Evolutionary conservation across 306 rosid species (phyloP), one percentile per base, ranked within the genome.

Genomic region (Myrica gale): DNA sequence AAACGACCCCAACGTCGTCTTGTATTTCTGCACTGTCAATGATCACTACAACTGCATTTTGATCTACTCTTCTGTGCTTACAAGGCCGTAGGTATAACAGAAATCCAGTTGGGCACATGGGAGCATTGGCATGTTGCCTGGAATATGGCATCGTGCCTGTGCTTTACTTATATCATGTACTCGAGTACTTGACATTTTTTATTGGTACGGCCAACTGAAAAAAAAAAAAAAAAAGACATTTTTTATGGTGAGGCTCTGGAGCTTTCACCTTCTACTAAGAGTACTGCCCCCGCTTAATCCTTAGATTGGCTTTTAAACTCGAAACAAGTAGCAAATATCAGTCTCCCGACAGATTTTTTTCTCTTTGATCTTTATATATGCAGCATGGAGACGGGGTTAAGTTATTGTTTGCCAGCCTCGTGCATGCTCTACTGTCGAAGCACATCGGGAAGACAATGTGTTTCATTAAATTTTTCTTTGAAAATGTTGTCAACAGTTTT

Each of bases 61-160:
- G 32, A 26, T 9, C 51, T 12, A 15, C 12, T 62, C 12, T 23
- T 17, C 32, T 46, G 5, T 46, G 48, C 60, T 65, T 75, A 19
- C 21, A 13, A 19, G 52, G 42, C 61, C 62, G 71, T 19, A 46
- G n/a, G 51, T 7, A 13, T 60, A 17, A 37, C 50, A 32, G 50
- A 45, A 32, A 53, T 21, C 10, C 5, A 58, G 48, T 26, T 46
- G 11, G 71, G 37, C 46, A 23, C 23, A 68, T 51, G 68, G 16
- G 11, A 50, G 60, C 65, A 41, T 19, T 57, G 73, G 73, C 73
- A 48, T 50, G 45, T 50, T 70, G 20, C 73, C 73, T 69, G 3
- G 1, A n/a, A n/a, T n/a, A 46, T 5, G 56, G 63, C 74, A 16
- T 16, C 47, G 37, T 42, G 68, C 74, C 46, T 15, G 7, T 37